Evolutionary conservation across 345 rosid species (phyloP).

Genomic region (Aquilaria yunnanensis): DNA sequence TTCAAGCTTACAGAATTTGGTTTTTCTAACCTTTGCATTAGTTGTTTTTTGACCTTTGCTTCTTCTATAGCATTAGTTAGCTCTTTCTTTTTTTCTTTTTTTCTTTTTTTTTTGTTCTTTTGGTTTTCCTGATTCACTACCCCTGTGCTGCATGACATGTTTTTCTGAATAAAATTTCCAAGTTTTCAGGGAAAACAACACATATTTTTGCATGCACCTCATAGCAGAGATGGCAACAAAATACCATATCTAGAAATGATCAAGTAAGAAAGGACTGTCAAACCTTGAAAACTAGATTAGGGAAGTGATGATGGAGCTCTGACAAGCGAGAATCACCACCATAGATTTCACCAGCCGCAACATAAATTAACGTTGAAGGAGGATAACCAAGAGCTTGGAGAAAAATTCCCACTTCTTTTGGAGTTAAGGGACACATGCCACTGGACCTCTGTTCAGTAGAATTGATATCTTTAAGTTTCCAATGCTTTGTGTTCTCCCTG

Average conservation of each 20-base stretch:
- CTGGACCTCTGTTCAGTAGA: slow-evolving; percentile 77
- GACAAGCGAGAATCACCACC: slow-evolving; percentile 69
- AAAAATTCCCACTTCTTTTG: slow-evolving; percentile 84
- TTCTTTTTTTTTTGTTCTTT: background rate
- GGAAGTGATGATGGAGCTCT: slow-evolving; percentile 63
- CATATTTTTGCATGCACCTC: too few relatives aligned
- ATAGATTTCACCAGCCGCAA: slow-evolving; percentile 89
- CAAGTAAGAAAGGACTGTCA: background rate
- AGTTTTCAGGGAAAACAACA: too few relatives aligned
- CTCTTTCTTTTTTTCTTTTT: background rate
- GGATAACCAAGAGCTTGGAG: slow-evolving; percentile 85
- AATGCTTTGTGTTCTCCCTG: slow-evolving; percentile 83
- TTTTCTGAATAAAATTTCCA: too few relatives aligned
- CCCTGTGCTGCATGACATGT: too few relatives aligned
- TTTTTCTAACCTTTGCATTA: background rate
- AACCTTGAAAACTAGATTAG: slow-evolving; percentile 82
- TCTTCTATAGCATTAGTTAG: background rate
- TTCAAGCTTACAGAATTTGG: too few relatives aligned
- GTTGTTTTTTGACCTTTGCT: too few relatives aligned
- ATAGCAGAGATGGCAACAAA: too few relatives aligned
- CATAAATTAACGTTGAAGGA: slow-evolving; percentile 58
- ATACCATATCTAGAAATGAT: too few relatives aligned
- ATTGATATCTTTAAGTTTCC: slow-evolving; percentile 89
- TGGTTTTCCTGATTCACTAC: too few relatives aligned
- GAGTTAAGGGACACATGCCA: slow-evolving; percentile 91